Conservation (phyloP, 2,329 filamentous ascomycete species). For the Fusarium nurragi region DNA sequence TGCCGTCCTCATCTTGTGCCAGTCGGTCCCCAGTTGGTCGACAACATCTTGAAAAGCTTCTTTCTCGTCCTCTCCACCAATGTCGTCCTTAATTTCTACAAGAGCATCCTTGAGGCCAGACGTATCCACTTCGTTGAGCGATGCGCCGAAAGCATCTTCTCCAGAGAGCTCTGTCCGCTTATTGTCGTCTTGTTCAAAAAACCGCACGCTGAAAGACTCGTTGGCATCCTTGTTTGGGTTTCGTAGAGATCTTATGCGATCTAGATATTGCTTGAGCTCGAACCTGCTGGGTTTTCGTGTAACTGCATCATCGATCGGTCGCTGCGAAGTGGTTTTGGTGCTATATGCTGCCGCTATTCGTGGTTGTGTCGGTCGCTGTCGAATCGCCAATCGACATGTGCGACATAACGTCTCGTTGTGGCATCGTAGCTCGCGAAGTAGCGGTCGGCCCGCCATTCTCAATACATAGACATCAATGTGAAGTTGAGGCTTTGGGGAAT, state of each 20-base stretch:
- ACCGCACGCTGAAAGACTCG: constrained; percentile 52
- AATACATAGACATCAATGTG: constrained; percentile 7
- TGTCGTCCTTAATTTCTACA: constrained; percentile 50
- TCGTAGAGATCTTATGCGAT: constrained; percentile 43
- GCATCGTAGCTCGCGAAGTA: constrained; percentile 49
- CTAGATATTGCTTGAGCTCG: constrained; percentile 44
- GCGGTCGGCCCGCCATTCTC: constrained; percentile 51
- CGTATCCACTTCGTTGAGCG: constrained; percentile 50
- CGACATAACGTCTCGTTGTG: constrained; percentile 52
- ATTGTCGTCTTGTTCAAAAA: constrained; percentile 58
- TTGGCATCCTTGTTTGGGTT: constrained; percentile 23
- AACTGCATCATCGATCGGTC: constrained; percentile 22
- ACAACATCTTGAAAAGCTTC: constrained; percentile 51
- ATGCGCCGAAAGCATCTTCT: constrained; percentile 54
- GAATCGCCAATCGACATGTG: constrained; percentile 49
- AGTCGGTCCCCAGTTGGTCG: constrained; percentile 46
- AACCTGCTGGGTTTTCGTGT: constrained; percentile 41
- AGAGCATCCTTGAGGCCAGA: constrained; percentile 51
- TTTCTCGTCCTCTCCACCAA: constrained; percentile 49
- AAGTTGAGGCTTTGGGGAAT: constrained; percentile 8
- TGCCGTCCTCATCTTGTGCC: constrained; percentile 46
- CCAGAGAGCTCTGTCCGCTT: constrained; percentile 51
- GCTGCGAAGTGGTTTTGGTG: constrained; percentile 35
- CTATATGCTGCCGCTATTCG: constrained; percentile 49
- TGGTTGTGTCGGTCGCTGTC: constrained; percentile 39